A percentile compares a stretch with the other conserved stretches of the same genome.
These are phyloP conservation scores for slime mould (Dictyostelium discoideum) DNA, from an alignment of 78 protist species.

Conservation along the genomic window dicty_2.7 NC_007088.5:7833501-7834000, in stretches of 20 bases:
- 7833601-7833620: slow-evolving; percentile 86
- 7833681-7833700: neutral
- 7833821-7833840: neutral
- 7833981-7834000: no score
- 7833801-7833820: neutral
- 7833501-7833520: neutral
- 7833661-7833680: neutral
- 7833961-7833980: no score
- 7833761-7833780: neutral
- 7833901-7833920: neutral
- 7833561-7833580: neutral
- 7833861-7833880: no score
- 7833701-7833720: neutral
- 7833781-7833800: neutral
- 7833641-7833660: slow-evolving; percentile 32
- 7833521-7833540: neutral
- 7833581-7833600: no score
- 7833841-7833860: neutral
- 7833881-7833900: neutral
- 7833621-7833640: slow-evolving; percentile 89
- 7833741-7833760: neutral
- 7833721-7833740: neutral
- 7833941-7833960: no score
- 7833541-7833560: no score
- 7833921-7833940: no score